phyloP scores from a whole-genome alignment of 768 basidiomycete genomes.

The Phanerochaete carnosa region DNA sequence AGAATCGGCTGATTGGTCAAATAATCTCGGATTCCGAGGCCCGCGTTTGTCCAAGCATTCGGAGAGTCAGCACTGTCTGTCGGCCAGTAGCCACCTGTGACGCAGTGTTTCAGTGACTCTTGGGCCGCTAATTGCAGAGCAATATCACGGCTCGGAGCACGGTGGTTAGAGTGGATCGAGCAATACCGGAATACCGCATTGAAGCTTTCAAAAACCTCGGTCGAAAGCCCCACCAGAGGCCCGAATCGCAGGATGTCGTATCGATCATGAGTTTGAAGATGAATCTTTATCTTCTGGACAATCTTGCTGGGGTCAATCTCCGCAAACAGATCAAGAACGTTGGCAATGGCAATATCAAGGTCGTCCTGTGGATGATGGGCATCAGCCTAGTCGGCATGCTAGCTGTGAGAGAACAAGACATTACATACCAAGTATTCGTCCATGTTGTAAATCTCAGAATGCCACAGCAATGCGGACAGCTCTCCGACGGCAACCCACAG shows the following conservation, averaged over 20 bases:
- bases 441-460: constrained; percentile 19
- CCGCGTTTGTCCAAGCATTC: constrained; percentile 13
- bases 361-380: neutral
- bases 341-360: constrained; percentile 26
- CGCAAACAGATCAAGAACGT: constrained; percentile 18
- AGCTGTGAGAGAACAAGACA: neutral
- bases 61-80: neutral
- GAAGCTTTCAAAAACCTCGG: constrained; percentile 39
- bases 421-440: constrained; percentile 14
- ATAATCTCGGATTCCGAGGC: constrained; percentile 12
- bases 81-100: constrained; percentile 22
- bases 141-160: constrained; percentile 30
- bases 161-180: constrained; percentile 40
- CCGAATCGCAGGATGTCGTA: constrained; percentile 17
- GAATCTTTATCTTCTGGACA: constrained; percentile 14
- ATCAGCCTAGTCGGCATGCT: neutral
- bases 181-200: constrained; percentile 41
- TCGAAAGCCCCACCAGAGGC: constrained; percentile 13
- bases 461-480: constrained; percentile 18
- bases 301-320: constrained; percentile 12
- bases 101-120: constrained; percentile 23
- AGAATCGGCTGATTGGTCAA: constrained; percentile 12
- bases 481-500: constrained; percentile 20
- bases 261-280: constrained; percentile 7
- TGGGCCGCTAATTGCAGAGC: constrained; percentile 12